Evolutionary conservation across 2,329 filamentous ascomycete genomes (phyloP).

Genomic region (Phaeosphaeriaceae sp.): DNA sequence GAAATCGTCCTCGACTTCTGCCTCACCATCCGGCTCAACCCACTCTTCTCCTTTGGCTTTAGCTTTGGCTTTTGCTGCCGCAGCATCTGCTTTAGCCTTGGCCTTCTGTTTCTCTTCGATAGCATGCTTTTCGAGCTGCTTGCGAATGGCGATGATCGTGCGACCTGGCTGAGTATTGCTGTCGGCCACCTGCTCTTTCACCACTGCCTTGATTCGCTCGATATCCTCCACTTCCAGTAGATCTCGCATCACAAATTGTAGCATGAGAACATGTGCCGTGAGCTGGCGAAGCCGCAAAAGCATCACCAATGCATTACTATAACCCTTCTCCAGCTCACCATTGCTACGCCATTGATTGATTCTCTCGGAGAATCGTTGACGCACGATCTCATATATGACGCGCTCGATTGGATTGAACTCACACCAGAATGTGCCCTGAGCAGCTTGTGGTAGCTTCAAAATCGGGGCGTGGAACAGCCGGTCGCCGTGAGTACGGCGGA

Average conservation of each 20-base stretch:
- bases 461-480: slow-evolving; percentile 61
- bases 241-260: slow-evolving; percentile 55
- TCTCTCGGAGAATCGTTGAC: slow-evolving; percentile 49
- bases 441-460: slow-evolving; percentile 60
- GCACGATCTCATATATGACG: slow-evolving; percentile 62
- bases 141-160: slow-evolving; percentile 34
- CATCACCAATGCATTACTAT: slow-evolving; percentile 55
- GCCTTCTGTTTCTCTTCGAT: slow-evolving; percentile 20
- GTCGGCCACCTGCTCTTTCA: slow-evolving; percentile 27
- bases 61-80: slow-evolving; percentile 9
- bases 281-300: slow-evolving; percentile 61
- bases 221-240: slow-evolving; percentile 56
- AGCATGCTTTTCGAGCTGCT: slow-evolving; percentile 38
- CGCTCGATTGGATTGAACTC: slow-evolving; percentile 62
- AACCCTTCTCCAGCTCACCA: slow-evolving; percentile 40
- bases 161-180: slow-evolving; percentile 14
- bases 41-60: slow-evolving; percentile 2
- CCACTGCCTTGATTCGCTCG: slow-evolving; percentile 49
- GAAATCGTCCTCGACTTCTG: slow-evolving; percentile 5
- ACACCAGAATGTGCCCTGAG: slow-evolving; percentile 51
- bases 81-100: slow-evolving; percentile 7
- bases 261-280: slow-evolving; percentile 57
- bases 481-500: slow-evolving; percentile 63
- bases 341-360: slow-evolving; percentile 48
- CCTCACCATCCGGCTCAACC: slow-evolving; percentile 7